phyloP scores from a whole-genome alignment of 139 green algal species.

The Zygnema cylindricum region DNA sequence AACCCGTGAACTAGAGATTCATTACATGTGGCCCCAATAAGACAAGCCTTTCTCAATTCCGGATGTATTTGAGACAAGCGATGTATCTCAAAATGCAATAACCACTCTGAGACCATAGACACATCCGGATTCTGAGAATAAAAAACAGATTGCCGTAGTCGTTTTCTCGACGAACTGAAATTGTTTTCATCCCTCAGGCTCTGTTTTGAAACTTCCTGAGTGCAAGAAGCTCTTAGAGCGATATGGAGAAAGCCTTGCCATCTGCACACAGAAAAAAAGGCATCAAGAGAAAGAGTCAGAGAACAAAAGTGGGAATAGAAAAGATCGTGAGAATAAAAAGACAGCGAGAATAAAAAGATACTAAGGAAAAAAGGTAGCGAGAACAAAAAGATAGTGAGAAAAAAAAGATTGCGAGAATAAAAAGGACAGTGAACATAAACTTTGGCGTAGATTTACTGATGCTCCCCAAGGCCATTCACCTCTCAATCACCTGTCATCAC shows the following conservation, averaged over 20 bases:
- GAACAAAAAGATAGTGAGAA: not conserved
- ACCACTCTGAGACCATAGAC: not conserved
- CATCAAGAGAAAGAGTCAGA: not conserved
- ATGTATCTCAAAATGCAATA: not conserved
- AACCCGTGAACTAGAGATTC: not conserved
- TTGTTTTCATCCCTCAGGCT: not conserved
- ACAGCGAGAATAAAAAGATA: not conserved
- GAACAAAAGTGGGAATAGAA: not conserved
- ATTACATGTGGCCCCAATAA: not conserved
- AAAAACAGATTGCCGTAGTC: not conserved
- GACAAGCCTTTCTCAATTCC: not conserved
- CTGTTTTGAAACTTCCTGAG: not conserved
- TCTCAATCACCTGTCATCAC: too few species aligned
- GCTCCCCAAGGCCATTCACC: not conserved
- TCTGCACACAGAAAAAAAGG: not conserved
- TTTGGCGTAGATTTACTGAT: not conserved
- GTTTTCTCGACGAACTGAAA: not conserved
- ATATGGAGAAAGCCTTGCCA: conserved; percentile 21
- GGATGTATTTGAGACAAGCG: not conserved
- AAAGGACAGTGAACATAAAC: conserved; percentile 20
- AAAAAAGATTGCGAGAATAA: conserved; percentile 3
- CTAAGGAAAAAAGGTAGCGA: not conserved
- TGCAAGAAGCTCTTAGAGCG: not conserved
- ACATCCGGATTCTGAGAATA: not conserved
- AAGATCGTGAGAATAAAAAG: conserved; percentile 9